Percentiles rank a stretch among this genome's conserved stretches.
Evolutionary conservation across 257 asterid species (phyloP).

Genomic region (Penstemon davidsonii): DNA sequence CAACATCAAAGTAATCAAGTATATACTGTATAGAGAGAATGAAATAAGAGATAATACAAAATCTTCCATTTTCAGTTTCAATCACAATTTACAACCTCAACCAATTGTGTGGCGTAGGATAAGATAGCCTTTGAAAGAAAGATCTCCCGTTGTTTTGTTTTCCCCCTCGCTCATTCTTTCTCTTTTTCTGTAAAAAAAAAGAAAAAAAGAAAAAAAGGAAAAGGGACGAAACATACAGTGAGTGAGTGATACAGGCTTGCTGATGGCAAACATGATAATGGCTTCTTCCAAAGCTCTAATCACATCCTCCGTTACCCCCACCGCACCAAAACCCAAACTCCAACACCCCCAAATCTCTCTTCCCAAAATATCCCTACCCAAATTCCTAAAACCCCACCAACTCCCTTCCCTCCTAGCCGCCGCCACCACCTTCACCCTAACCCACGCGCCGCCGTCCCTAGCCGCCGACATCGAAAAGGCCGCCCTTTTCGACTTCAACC

Average conservation of each 20-base stretch:
- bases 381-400: constrained; percentile 43
- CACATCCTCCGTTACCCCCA: constrained; percentile 31
- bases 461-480: constrained; percentile 83
- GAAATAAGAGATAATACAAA: too few species aligned
- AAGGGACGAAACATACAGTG: constrained; percentile 11
- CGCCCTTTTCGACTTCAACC: constrained; percentile 77
- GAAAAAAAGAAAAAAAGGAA: neutral
- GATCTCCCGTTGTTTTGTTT: constrained; percentile 15
- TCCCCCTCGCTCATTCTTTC: neutral
- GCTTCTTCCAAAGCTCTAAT: constrained; percentile 61
- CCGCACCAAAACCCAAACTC: neutral
- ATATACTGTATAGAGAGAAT: too few species aligned
- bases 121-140: constrained; percentile 42
- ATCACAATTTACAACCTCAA: constrained; percentile 32
- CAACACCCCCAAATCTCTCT: constrained; percentile 27
- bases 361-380: constrained; percentile 49
- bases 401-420: constrained; percentile 60
- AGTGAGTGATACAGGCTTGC: constrained; percentile 26
- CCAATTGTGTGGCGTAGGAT: constrained; percentile 53
- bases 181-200: constrained; percentile 5
- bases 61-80: too few species aligned
- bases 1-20: too few species aligned
- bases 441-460: constrained; percentile 72
- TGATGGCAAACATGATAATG: constrained; percentile 85
- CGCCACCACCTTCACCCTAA: constrained; percentile 51